These are phyloP conservation scores for Eucalyptus erythrocorys DNA, from an alignment of 345 rosid species.

Conservation along the genomic window DNA sequence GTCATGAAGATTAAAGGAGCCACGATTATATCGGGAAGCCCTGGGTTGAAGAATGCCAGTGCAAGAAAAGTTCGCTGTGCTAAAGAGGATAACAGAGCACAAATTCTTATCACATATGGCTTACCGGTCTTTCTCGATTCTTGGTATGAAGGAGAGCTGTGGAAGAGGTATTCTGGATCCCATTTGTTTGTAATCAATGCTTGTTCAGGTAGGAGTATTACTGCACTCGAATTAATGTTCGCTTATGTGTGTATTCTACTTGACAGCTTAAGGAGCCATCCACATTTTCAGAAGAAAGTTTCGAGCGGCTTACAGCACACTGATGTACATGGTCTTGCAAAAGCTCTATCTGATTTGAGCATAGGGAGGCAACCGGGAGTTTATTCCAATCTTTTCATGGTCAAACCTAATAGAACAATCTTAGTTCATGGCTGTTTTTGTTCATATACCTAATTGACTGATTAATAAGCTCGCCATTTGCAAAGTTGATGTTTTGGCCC, in stretches of 20 bases:
- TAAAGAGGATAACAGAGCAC: slow-evolving; percentile 61
- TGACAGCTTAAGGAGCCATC: slow-evolving; percentile 71
- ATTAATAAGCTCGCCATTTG: neutral
- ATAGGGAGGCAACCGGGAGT: slow-evolving; percentile 78
- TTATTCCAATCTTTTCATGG: neutral
- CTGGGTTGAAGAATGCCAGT: slow-evolving; percentile 35
- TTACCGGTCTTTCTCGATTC: slow-evolving; percentile 39
- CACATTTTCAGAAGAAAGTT: slow-evolving; percentile 35
- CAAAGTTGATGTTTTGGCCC: neutral
- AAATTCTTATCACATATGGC: slow-evolving; percentile 40
- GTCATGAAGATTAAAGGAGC: slow-evolving; percentile 54
- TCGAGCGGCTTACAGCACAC: slow-evolving; percentile 41
- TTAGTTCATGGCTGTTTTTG: neutral
- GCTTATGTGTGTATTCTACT: neutral
- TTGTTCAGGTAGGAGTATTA: neutral
- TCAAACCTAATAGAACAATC: neutral
- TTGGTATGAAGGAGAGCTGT: slow-evolving; percentile 69
- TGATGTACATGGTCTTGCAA: slow-evolving; percentile 50
- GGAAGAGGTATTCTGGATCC: slow-evolving; percentile 54
- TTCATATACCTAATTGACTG: neutral
- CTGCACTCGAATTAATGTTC: neutral
- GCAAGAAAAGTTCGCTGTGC: slow-evolving; percentile 59
- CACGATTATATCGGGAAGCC: slow-evolving; percentile 77
- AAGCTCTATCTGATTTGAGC: slow-evolving; percentile 61
- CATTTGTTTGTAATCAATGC: neutral